phyloP scores from a whole-genome alignment of 2,329 filamentous ascomycete species.

The Fusarium sulawesiense region DNA sequence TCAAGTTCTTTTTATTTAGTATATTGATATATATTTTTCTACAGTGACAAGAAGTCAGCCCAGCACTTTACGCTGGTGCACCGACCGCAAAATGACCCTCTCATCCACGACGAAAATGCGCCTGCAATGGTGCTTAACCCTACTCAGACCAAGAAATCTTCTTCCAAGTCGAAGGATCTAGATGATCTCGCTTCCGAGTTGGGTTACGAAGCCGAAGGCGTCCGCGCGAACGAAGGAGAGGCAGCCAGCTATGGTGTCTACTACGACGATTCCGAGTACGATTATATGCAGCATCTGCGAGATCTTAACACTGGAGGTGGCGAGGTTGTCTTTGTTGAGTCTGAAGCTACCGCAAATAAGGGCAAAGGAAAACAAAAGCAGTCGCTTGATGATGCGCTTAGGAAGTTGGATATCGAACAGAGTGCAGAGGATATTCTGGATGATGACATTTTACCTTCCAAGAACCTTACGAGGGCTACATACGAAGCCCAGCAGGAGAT shows the following conservation, averaged over 20 bases:
- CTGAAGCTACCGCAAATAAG: constrained; percentile 71
- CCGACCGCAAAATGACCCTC: constrained; percentile 95
- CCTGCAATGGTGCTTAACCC: constrained; percentile 91
- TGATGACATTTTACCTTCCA: constrained; percentile 80
- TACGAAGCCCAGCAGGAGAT: constrained; percentile 95
- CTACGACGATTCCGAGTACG: constrained; percentile 94
- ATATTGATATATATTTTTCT: constrained; percentile 20
- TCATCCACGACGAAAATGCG: constrained; percentile 91
- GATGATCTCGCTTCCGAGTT: constrained; percentile 82
- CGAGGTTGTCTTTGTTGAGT: constrained; percentile 85
- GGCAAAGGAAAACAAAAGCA: constrained; percentile 80
- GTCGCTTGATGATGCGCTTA: constrained; percentile 84
- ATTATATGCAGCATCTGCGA: constrained; percentile 99
- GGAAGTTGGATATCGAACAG: constrained; percentile 68
- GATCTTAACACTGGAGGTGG: constrained; percentile 82
- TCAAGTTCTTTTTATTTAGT: no score
- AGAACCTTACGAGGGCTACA: constrained; percentile 78
- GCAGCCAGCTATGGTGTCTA: constrained; percentile 94
- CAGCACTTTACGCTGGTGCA: constrained; percentile 95
- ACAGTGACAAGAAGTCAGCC: constrained; percentile 85
- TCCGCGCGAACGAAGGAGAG: constrained; percentile 93
- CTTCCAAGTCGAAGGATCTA: constrained; percentile 70
- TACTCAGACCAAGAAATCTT: constrained; percentile 57
- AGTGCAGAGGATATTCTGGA: constrained; percentile 71
- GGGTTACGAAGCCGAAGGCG: constrained; percentile 70